phyloP scores from a whole-genome alignment of 2,329 filamentous ascomycete genomes.

The Cercospora beticola region DNA sequence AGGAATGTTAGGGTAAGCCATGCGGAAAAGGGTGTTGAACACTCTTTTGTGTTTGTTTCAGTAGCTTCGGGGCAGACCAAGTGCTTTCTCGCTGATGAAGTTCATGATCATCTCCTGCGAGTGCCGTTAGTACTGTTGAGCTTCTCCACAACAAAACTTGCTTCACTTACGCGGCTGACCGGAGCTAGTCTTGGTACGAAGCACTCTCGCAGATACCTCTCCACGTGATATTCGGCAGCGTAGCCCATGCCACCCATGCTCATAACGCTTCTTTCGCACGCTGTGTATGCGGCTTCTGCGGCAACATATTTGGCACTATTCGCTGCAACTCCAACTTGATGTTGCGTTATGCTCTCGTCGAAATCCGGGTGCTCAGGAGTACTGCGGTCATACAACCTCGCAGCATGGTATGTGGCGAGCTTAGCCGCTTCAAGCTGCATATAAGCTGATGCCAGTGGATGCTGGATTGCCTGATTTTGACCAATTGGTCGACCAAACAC shows the following conservation, averaged over 20 bases:
- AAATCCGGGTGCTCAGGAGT: slow-evolving; percentile 33
- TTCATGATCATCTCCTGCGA: slow-evolving; percentile 72
- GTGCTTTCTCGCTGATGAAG: slow-evolving; percentile 66
- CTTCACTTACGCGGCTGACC: slow-evolving; percentile 51
- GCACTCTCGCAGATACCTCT: slow-evolving; percentile 59
- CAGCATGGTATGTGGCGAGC: slow-evolving; percentile 61
- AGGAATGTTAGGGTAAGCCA: not conserved
- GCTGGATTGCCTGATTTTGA: slow-evolving; percentile 60
- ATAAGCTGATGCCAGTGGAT: slow-evolving; percentile 59
- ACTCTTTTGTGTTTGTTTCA: slow-evolving; percentile 36
- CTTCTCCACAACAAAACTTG: not conserved
- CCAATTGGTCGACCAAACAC: slow-evolving; percentile 61
- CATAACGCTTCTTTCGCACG: slow-evolving; percentile 59
- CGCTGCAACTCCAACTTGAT: slow-evolving; percentile 55
- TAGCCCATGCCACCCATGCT: slow-evolving; percentile 64
- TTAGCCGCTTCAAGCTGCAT: slow-evolving; percentile 64
- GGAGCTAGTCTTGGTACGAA: slow-evolving; percentile 61
- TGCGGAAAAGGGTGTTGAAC: not conserved
- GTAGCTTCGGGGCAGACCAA: slow-evolving; percentile 68
- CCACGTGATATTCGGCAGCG: slow-evolving; percentile 62
- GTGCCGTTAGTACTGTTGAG: not conserved
- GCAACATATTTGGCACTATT: slow-evolving; percentile 60
- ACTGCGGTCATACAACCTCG: slow-evolving; percentile 57
- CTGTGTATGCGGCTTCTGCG: slow-evolving; percentile 60
- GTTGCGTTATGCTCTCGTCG: slow-evolving; percentile 42